Conservation (phyloP, 768 basidiomycete genomes). For the Trametopsis cervina region DNA sequence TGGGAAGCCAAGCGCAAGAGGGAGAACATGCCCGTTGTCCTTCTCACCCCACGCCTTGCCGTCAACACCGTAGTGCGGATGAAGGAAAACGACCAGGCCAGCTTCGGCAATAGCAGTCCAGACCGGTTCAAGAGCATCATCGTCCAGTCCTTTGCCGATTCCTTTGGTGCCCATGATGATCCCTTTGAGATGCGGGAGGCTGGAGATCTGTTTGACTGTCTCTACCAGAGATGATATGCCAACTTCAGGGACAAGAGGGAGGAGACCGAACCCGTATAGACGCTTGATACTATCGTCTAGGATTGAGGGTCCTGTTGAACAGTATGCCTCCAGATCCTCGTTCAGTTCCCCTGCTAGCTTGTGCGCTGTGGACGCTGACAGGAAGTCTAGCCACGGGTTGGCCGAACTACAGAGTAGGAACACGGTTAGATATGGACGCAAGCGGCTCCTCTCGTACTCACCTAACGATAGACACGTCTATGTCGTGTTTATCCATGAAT, state of each 20-base stretch:
- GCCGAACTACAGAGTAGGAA: conserved; percentile 47
- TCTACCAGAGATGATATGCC: conserved; percentile 49
- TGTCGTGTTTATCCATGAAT: conserved; percentile 82
- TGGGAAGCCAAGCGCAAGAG: conserved; percentile 82
- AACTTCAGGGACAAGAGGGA: conserved; percentile 72
- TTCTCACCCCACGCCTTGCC: conserved; percentile 66
- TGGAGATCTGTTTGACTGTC: conserved; percentile 58
- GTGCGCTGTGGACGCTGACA: conserved; percentile 60
- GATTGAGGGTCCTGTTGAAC: conserved; percentile 52
- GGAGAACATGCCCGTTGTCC: conserved; percentile 82
- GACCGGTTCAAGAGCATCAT: conserved; percentile 67
- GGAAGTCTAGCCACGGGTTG: conserved; percentile 90
- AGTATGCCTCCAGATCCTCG: conserved; percentile 71
- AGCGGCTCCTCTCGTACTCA: conserved; percentile 20
- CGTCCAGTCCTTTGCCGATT: conserved; percentile 75
- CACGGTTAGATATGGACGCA: background rate
- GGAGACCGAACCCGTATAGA: conserved; percentile 77
- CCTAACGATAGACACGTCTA: conserved; percentile 77
- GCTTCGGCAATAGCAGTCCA: conserved; percentile 72
- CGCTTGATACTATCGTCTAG: conserved; percentile 40
- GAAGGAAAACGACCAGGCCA: conserved; percentile 73
- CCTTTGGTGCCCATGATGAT: conserved; percentile 82
- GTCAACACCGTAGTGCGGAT: conserved; percentile 83
- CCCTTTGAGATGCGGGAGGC: conserved; percentile 59
- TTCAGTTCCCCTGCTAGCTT: conserved; percentile 67